Evolutionary conservation across 305 asterid species (phyloP).

Genomic region (Ilex paraguariensis): DNA sequence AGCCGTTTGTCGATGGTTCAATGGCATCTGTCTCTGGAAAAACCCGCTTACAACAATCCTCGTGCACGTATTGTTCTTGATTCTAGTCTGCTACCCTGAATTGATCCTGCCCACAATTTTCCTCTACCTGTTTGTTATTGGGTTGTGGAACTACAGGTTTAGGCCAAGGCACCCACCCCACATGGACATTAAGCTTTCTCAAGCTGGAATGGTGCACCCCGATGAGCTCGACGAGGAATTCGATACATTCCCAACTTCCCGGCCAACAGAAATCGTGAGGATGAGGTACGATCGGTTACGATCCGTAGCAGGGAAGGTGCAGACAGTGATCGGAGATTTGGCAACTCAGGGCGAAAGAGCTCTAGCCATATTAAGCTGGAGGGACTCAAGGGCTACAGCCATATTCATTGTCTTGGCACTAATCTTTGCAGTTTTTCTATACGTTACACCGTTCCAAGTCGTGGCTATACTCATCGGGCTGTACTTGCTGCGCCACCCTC

Average conservation of each 20-base stretch:
- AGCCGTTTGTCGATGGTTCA: constrained; percentile 53
- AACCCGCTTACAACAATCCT: constrained; percentile 82
- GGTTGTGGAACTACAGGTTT: constrained; percentile 72
- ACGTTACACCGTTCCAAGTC: constrained; percentile 89
- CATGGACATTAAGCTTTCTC: constrained; percentile 89
- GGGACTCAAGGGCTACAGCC: constrained; percentile 92
- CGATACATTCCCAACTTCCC: constrained; percentile 75
- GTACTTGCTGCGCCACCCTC: constrained; percentile 76
- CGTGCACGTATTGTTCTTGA: constrained; percentile 72
- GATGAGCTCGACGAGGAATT: constrained; percentile 92
- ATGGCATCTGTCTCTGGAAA: constrained; percentile 72
- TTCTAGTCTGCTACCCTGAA: constrained; percentile 79
- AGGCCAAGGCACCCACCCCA: constrained; percentile 80
- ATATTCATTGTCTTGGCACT: constrained; percentile 64
- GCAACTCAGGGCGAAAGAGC: constrained; percentile 95
- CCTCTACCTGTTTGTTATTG: constrained; percentile 86
- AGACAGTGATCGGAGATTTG: constrained; percentile 81
- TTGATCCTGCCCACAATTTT: constrained; percentile 81
- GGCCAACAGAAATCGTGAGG: constrained; percentile 57
- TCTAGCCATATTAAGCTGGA: constrained; percentile 82
- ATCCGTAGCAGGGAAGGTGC: constrained; percentile 88
- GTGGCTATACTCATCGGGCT: constrained; percentile 70
- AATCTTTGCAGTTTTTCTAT: constrained; percentile 71
- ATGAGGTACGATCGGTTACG: constrained; percentile 81
- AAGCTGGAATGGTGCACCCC: constrained; percentile 69